Evolutionary conservation across 306 rosid species (phyloP), one percentile per base, ranked within the genome.

Genomic region (Acacia acuminata): DNA sequence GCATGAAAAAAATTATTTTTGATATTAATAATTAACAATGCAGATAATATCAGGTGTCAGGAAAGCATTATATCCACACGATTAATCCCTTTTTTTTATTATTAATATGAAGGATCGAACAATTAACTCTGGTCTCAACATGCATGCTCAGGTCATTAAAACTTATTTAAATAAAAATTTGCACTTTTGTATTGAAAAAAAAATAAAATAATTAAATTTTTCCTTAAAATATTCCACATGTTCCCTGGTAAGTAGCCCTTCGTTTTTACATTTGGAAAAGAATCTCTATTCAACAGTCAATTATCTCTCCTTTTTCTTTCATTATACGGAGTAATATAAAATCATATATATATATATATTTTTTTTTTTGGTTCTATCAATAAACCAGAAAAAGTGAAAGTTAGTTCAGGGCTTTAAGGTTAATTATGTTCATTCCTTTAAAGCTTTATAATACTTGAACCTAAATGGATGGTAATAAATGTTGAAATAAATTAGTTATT

Each of bases 11-110:
- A 9, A 0, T 20, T 56, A 56, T n/a, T 56, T 2, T 55, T n/a
- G 14, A n/a, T 9, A 56, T 56, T 56, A 19, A 53, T n/a, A 56
- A 56, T 4, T 45, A 83, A 34, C 76, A 86, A 44, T 75, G 79
- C 84, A 79, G 81, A 79, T 32, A 75, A 78, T 48, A 50, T 78
- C 69, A 70, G 87, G 75, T 86, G 87, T 86, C n/a, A 77, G 48
- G 25, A 73, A 44, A 43, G 27, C 75, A 40, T 25, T 77, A 76
- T 25, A 53, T 22, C 77, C 73, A 77, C 83, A 80, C 45, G 78
- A 68, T 86, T 77, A 47, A 47, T 34, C 27, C 27, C 27, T 27
- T 27, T 27, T 27, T n/a, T n/a, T n/a, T n/a, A n/a, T n/a, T n/a
- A 27, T 27, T 27, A 27, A 27, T 27, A 27, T 27, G 1, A 27